phyloP scores from a whole-genome alignment of 75 land plant species.

The Pinus taeda region DNA sequence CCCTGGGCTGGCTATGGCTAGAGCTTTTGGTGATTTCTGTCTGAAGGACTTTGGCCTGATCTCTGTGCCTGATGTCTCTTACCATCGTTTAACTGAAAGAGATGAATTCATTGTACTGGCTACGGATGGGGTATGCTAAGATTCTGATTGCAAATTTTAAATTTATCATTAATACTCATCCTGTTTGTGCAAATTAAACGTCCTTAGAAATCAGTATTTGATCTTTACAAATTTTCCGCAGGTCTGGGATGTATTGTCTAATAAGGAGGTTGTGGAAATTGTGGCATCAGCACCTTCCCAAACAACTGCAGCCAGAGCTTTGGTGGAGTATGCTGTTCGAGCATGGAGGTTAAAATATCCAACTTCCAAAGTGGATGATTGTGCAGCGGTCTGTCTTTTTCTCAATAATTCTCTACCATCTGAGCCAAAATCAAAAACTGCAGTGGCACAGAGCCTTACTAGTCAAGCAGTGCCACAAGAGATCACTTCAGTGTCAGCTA shows the following conservation, averaged over 20 bases:
- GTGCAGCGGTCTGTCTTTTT: constrained; percentile 87
- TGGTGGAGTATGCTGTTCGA: constrained; percentile 80
- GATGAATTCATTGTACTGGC: constrained; percentile 89
- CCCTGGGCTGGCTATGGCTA: constrained; percentile 90
- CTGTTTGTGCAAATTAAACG: neutral
- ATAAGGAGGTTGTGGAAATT: constrained; percentile 83
- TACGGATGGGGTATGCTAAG: constrained; percentile 73
- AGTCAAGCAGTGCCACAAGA: constrained; percentile 5
- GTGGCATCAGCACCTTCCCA: constrained; percentile 71
- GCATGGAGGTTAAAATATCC: constrained; percentile 87
- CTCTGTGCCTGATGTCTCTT: constrained; percentile 72
- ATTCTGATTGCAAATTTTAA: constrained; percentile 6
- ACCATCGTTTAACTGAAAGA: constrained; percentile 52
- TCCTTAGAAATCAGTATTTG: neutral
- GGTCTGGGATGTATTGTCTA: constrained; percentile 93
- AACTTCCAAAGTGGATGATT: constrained; percentile 85
- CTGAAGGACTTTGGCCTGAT: constrained; percentile 85
- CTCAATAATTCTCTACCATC: constrained; percentile 20
- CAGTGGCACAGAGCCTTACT: neutral
- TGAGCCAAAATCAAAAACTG: constrained; percentile 18
- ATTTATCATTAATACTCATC: neutral
- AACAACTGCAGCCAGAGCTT: constrained; percentile 75
- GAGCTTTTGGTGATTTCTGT: constrained; percentile 93
- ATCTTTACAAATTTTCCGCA: constrained; percentile 18
- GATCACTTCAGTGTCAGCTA: neutral